These are phyloP conservation scores for Aristolochia fimbriata DNA, from an alignment of 164 flowering plant species.

Conservation along the genomic window DNA sequence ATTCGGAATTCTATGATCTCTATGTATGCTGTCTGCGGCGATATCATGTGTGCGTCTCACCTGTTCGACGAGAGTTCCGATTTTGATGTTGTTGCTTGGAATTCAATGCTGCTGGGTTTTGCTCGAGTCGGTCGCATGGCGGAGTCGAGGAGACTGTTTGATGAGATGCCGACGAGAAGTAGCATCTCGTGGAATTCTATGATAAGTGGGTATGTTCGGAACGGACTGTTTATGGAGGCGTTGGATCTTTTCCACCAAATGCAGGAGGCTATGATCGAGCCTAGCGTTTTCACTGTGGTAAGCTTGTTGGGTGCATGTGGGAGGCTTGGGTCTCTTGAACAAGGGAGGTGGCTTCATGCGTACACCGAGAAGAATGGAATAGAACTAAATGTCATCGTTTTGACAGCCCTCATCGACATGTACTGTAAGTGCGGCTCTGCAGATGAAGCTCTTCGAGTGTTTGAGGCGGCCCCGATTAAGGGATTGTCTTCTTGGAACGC, in stretches of 20 bases:
- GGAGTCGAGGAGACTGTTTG: conserved; percentile 45
- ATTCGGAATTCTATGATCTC: conserved; percentile 47
- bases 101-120: conserved; percentile 58
- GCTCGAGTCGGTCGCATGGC: conserved; percentile 48
- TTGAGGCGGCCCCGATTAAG: conserved; percentile 21
- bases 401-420: conserved; percentile 68
- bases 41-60: conserved; percentile 31
- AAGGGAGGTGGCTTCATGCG: conserved; percentile 72
- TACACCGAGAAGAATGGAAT: conserved; percentile 34
- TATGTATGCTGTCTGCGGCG: conserved; percentile 59
- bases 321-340: conserved; percentile 46
- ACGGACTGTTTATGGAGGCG: conserved; percentile 48
- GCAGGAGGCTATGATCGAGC: conserved; percentile 39
- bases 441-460: conserved; percentile 39
- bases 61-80: conserved; percentile 38
- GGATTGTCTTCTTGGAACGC: conserved; percentile 71
- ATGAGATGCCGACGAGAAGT: conserved; percentile 39
- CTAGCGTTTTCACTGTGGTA: conserved; percentile 54
- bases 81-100: conserved; percentile 65
- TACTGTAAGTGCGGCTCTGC: conserved; percentile 65
- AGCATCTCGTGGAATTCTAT: conserved; percentile 61
- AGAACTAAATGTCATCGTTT: conserved; percentile 36
- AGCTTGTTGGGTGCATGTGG: conserved; percentile 65
- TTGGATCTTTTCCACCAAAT: conserved; percentile 46
- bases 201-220: conserved; percentile 74